phyloP scores from a whole-genome alignment of 2,329 filamentous ascomycete species.

The Aspergillus sclerotialis region DNA sequence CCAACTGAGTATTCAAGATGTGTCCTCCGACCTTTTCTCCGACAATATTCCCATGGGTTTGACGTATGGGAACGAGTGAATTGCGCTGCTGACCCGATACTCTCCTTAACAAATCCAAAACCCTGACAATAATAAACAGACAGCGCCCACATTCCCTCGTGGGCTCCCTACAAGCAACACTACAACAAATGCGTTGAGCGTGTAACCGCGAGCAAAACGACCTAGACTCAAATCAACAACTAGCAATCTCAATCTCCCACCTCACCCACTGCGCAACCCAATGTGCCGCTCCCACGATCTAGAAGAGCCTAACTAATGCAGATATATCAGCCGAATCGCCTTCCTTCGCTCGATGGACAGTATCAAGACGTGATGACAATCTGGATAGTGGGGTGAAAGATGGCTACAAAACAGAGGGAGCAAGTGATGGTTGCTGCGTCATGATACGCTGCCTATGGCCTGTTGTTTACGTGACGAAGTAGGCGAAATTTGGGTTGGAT shows the following conservation, averaged over 20 bases:
- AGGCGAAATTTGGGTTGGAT: too few species aligned
- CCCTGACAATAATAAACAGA: conserved; percentile 51
- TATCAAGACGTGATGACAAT: too few species aligned
- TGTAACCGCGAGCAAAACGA: conserved; percentile 65
- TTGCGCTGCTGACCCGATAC: too few species aligned
- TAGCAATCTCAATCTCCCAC: conserved; percentile 74
- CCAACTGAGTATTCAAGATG: too few species aligned
- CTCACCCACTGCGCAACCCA: conserved; percentile 88
- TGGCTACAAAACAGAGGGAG: too few species aligned
- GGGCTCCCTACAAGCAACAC: conserved; percentile 89
- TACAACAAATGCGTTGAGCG: conserved; percentile 97
- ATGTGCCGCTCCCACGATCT: conserved; percentile 95
- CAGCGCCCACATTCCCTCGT: conserved; percentile 80
- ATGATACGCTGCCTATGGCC: too few species aligned
- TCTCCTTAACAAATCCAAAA: too few species aligned
- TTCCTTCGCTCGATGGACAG: conserved; percentile 13
- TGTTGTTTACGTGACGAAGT: too few species aligned
- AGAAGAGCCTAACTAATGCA: conserved; percentile 79
- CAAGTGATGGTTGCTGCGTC: too few species aligned
- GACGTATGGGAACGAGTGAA: too few species aligned
- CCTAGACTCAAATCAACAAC: conserved; percentile 3
- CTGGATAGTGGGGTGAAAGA: too few species aligned
- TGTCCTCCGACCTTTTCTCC: conserved; percentile 57
- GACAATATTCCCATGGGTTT: conserved; percentile 59
- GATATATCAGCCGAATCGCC: conserved; percentile 56